Conservation (phyloP, 768 basidiomycete genomes). For the Boletus insuetus region DNA sequence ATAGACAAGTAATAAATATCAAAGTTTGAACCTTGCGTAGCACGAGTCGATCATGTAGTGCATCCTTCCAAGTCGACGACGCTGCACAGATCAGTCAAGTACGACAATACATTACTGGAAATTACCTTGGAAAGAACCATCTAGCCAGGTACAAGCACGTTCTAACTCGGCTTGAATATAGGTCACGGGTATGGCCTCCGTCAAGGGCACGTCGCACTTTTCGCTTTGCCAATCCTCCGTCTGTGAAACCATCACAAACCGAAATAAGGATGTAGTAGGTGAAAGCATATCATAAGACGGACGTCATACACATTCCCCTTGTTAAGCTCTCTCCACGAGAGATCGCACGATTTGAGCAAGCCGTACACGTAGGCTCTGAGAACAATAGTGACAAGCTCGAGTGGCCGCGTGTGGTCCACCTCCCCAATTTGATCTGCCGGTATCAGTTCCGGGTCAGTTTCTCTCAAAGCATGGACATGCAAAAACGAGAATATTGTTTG, state of each 20-base stretch:
- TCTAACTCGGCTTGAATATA: slow-evolving; percentile 56
- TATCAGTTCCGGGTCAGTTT: slow-evolving; percentile 57
- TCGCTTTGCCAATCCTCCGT: slow-evolving; percentile 89
- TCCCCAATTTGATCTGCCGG: slow-evolving; percentile 19
- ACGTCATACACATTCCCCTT: slow-evolving; percentile 78
- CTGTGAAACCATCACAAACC: slow-evolving; percentile 36
- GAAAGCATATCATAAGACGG: slow-evolving; percentile 32
- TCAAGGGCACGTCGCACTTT: slow-evolving; percentile 76
- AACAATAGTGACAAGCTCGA: slow-evolving; percentile 64
- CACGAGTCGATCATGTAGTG: slow-evolving; percentile 49
- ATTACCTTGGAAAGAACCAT: slow-evolving; percentile 42
- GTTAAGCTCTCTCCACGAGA: slow-evolving; percentile 79
- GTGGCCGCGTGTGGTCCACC: slow-evolving; percentile 48
- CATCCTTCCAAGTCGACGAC: slow-evolving; percentile 46
- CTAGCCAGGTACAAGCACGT: slow-evolving; percentile 61
- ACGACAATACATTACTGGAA: not conserved
- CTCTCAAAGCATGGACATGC: slow-evolving; percentile 62
- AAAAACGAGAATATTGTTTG: slow-evolving; percentile 83
- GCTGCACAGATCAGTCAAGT: slow-evolving; percentile 34
- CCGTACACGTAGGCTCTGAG: slow-evolving; percentile 66
- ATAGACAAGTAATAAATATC: not conserved
- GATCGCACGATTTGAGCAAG: slow-evolving; percentile 76
- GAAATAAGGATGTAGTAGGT: slow-evolving; percentile 10
- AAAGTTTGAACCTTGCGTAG: slow-evolving; percentile 51
- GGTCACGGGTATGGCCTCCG: slow-evolving; percentile 58